phyloP scores from a whole-genome alignment of 192 early-diverging fungal species.

The Phlyctochytrium planicorne region DNA sequence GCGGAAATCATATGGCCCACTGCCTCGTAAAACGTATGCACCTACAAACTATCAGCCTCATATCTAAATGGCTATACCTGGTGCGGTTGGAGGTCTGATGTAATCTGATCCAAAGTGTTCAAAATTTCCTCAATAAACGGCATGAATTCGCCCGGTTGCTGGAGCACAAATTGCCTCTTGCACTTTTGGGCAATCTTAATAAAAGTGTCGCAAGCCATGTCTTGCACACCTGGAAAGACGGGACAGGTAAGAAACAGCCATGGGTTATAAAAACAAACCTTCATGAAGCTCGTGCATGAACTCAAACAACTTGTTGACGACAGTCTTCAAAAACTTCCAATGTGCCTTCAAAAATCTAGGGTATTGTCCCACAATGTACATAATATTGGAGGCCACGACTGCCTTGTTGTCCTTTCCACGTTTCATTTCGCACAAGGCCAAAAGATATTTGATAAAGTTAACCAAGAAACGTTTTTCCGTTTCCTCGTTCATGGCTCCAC shows the following conservation, averaged over 20 bases:
- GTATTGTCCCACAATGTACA: slow-evolving; percentile 99
- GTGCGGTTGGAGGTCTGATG: slow-evolving; percentile 84
- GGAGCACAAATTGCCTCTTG: slow-evolving; percentile 90
- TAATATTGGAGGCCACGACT: slow-evolving; percentile 98
- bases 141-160: slow-evolving; percentile 82
- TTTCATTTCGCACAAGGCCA: slow-evolving; percentile 94
- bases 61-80: slow-evolving; percentile 52
- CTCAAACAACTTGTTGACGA: slow-evolving; percentile 99
- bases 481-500: slow-evolving; percentile 95
- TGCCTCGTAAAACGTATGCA: slow-evolving; percentile 98
- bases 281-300: slow-evolving; percentile 99
- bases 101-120: slow-evolving; percentile 73
- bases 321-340: slow-evolving; percentile 99
- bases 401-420: slow-evolving; percentile 99
- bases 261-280: slow-evolving; percentile 41
- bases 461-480: slow-evolving; percentile 97
- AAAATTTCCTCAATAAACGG: slow-evolving; percentile 99
- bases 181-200: slow-evolving; percentile 99
- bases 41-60: slow-evolving; percentile 33
- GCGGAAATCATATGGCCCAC: slow-evolving; percentile 98
- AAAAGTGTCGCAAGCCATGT: slow-evolving; percentile 99
- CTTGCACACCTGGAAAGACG: slow-evolving; percentile 77
- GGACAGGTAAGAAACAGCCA: slow-evolving; percentile 3
- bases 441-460: slow-evolving; percentile 96
- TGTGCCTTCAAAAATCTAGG: slow-evolving; percentile 99